Evolutionary conservation across 2,329 filamentous ascomycete species (phyloP).

Genomic region (Rutstroemia sp.): DNA sequence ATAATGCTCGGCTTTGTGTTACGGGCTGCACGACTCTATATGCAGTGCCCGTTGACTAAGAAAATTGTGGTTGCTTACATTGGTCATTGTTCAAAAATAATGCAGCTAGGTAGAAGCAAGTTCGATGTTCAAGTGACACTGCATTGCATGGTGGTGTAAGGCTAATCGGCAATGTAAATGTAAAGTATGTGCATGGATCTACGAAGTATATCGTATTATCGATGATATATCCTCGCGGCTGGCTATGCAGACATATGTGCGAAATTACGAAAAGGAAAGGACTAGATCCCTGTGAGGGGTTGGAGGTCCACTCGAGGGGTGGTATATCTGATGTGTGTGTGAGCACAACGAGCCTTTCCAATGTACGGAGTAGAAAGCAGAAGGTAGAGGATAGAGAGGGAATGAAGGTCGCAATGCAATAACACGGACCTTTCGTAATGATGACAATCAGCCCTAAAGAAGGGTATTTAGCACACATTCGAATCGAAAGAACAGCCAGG

Average conservation of each 20-base stretch:
- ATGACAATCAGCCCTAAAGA: no score
- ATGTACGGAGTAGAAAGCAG: no score
- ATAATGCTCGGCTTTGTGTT: neutral
- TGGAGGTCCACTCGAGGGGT: no score
- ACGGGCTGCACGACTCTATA: slow-evolving; percentile 6
- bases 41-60: slow-evolving; percentile 3
- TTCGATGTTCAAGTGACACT: slow-evolving; percentile 8
- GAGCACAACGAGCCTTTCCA: no score
- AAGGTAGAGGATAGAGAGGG: no score
- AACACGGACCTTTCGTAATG: no score
- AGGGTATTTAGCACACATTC: neutral
- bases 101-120: slow-evolving; percentile 1
- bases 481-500: neutral
- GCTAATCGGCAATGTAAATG: slow-evolving; percentile 2
- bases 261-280: neutral
- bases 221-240: neutral
- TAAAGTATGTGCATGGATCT: neutral
- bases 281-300: no score
- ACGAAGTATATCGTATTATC: neutral
- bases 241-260: neutral
- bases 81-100: slow-evolving; percentile 4
- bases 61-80: slow-evolving; percentile 2
- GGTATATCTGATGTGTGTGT: no score
- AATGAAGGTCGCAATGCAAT: no score
- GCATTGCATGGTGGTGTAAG: slow-evolving; percentile 9